Percentiles rank a stretch among this genome's conserved stretches.
Conservation (phyloP, 2,329 filamentous ascomycete species). For the Ophiostoma pallidulum region DNA sequence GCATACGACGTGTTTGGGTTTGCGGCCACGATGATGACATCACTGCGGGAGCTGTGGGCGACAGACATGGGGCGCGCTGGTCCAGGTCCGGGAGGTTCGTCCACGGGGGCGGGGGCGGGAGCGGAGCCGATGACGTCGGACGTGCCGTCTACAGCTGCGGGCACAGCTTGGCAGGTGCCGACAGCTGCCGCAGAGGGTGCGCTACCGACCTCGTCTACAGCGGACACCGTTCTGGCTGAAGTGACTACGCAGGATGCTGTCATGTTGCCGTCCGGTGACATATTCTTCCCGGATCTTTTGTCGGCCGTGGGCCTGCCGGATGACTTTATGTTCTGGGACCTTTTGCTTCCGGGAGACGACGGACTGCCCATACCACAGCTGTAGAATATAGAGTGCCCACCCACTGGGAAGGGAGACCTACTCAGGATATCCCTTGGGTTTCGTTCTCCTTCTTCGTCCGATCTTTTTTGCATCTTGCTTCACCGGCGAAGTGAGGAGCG, state of each 20-base stretch:
- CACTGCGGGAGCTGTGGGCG: constrained; percentile 14
- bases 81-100: neutral
- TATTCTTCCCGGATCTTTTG: constrained; percentile 6
- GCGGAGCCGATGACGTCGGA: neutral
- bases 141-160: neutral
- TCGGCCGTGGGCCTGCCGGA: constrained; percentile 10
- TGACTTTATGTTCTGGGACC: constrained; percentile 13
- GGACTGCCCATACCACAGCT: neutral
- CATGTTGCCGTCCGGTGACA: neutral
- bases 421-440: no score
- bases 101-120: neutral
- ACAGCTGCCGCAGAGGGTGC: no score
- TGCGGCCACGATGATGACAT: constrained; percentile 1
- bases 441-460: no score
- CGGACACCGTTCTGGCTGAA: constrained; percentile 4
- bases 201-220: neutral
- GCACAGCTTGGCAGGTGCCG: neutral
- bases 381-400: no score
- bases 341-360: constrained; percentile 5
- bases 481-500: no score
- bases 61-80: neutral
- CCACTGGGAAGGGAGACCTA: no score
- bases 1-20: constrained; percentile 10
- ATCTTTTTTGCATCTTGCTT: no score
- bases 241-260: neutral